These are phyloP conservation scores for Groenewaldozyma sp. DNA, from an alignment of 1,139 yeast genomes.

Conservation along the genomic window DNA sequence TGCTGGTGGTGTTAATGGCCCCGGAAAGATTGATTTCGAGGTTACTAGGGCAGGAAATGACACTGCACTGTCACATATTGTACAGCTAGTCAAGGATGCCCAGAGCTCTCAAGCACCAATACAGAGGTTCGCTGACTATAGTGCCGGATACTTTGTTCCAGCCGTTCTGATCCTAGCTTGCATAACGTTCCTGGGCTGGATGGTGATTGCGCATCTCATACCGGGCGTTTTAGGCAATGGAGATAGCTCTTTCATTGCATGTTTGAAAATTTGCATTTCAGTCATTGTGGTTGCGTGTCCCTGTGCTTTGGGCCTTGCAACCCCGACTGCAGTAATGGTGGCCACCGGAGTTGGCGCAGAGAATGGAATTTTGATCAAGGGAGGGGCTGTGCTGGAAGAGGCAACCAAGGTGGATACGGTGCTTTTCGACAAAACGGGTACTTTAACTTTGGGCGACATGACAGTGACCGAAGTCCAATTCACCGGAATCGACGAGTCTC, in stretches of 20 bases:
- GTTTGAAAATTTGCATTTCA: slow-evolving; percentile 78
- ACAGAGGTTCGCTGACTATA: slow-evolving; percentile 75
- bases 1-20: slow-evolving; percentile 88
- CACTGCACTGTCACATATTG: slow-evolving; percentile 82
- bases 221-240: slow-evolving; percentile 48
- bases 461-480: slow-evolving; percentile 29
- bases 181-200: slow-evolving; percentile 66
- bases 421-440: slow-evolving; percentile 93
- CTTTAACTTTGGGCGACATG: slow-evolving; percentile 83
- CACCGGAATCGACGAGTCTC: slow-evolving; percentile 26
- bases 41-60: slow-evolving; percentile 69
- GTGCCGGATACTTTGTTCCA: slow-evolving; percentile 86
- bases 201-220: slow-evolving; percentile 34
- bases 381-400: slow-evolving; percentile 80
- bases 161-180: slow-evolving; percentile 52
- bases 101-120: slow-evolving; percentile 86
- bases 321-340: slow-evolving; percentile 98
- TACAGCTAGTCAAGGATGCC: slow-evolving; percentile 77
- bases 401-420: slow-evolving; percentile 59
- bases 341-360: slow-evolving; percentile 95
- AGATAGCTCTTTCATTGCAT: slow-evolving; percentile 47
- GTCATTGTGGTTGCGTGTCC: slow-evolving; percentile 98
- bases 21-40: slow-evolving; percentile 58
- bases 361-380: slow-evolving; percentile 84
- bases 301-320: slow-evolving; percentile 92